Evolutionary conservation across 192 early-diverging fungal species (phyloP).

Genomic region (Chytriomyces sp.): DNA sequence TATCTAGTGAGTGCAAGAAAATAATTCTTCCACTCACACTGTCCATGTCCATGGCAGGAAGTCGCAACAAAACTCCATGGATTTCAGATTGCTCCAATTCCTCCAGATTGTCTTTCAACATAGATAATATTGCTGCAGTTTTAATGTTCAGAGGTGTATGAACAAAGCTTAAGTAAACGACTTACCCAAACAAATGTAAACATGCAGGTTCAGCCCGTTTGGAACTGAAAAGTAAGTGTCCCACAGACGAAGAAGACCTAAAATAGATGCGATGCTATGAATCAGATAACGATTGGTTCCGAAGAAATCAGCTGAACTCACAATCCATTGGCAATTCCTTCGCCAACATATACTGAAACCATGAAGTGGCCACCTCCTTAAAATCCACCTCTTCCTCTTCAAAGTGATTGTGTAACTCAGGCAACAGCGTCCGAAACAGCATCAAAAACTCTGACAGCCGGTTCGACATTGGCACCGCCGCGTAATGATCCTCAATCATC

Average conservation of each 20-base stretch:
- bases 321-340: conserved; percentile 81
- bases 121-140: conserved; percentile 67
- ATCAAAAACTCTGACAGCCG: conserved; percentile 85
- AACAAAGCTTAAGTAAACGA: not conserved
- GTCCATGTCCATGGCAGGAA: conserved; percentile 61
- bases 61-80: conserved; percentile 73
- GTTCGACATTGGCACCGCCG: conserved; percentile 65
- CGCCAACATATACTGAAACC: conserved; percentile 78
- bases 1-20: not conserved
- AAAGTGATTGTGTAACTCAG: conserved; percentile 91
- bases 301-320: conserved; percentile 2
- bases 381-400: conserved; percentile 92
- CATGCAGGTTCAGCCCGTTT: conserved; percentile 77
- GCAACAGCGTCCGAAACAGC: conserved; percentile 78
- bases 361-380: conserved; percentile 83
- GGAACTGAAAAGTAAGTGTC: conserved; percentile 84
- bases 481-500: conserved; percentile 69
- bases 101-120: conserved; percentile 78
- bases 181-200: conserved; percentile 78
- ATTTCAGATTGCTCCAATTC: conserved; percentile 91
- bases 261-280: not conserved
- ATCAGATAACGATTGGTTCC: not conserved
- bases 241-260: conserved; percentile 78
- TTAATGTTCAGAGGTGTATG: not conserved
- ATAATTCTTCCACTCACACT: conserved; percentile 1